phyloP scores from a whole-genome alignment of 768 basidiomycete species.

The Rhizopogon sp. region DNA sequence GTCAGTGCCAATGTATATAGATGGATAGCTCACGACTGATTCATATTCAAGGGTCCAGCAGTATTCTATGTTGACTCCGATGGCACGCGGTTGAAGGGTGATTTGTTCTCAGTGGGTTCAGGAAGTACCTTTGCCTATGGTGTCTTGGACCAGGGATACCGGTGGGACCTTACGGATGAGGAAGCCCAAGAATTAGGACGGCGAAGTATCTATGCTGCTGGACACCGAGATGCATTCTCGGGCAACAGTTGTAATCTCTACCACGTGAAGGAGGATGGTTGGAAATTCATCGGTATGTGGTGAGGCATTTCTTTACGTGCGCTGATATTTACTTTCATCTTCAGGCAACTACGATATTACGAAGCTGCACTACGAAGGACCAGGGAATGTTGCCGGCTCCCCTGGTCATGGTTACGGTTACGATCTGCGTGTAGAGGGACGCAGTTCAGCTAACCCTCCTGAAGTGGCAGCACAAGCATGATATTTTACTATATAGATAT shows the following conservation, averaged over 20 bases:
- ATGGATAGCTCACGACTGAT: conserved; percentile 2
- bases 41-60: conserved; percentile 64
- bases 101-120: conserved; percentile 98
- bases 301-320: neutral
- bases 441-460: conserved; percentile 48
- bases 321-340: conserved; percentile 26
- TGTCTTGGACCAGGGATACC: conserved; percentile 93
- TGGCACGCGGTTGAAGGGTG: conserved; percentile 90
- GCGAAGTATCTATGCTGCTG: conserved; percentile 93
- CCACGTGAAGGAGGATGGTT: conserved; percentile 91
- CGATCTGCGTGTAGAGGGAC: conserved; percentile 60
- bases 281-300: conserved; percentile 87
- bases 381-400: conserved; percentile 60
- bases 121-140: conserved; percentile 99
- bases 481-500: conserved; percentile 7
- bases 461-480: conserved; percentile 24
- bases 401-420: conserved; percentile 76
- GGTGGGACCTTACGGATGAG: conserved; percentile 87
- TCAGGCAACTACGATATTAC: conserved; percentile 90
- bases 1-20: conserved; percentile 35
- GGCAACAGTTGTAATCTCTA: conserved; percentile 96
- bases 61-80: conserved; percentile 98
- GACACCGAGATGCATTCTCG: conserved; percentile 94
- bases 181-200: conserved; percentile 94
- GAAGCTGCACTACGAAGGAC: conserved; percentile 87